Base-by-base conservation (phyloP, 306 rosid genomes). In the Prunus fruticosa region DNA sequence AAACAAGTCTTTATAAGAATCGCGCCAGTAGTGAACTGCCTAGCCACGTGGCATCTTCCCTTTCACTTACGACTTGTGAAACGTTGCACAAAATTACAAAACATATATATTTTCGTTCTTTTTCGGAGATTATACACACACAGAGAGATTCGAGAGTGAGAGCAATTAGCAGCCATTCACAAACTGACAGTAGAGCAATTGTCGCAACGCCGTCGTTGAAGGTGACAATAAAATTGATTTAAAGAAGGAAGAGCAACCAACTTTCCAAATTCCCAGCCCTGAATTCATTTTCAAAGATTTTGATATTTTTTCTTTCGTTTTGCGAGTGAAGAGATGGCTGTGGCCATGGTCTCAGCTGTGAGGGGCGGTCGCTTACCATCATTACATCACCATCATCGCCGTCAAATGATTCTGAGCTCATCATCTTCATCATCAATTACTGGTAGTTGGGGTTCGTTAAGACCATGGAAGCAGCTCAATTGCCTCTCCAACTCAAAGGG, bases 291-390 rank as follows among this genome's bases (percentile, higher is more conserved):
- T n/a, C 22, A 25, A 61, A 72, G 38, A 41, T 58, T 41, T 47
- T 9, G 0, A 16, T 46, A 8, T 5, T 32, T 10, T 43, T 47
- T 23, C 9, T 14, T 61, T 34, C 1, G 22, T 5, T 3, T 3
- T 54, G 28, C 0, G 14, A 28, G 22, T 22, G 32, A 70, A 19
- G 69, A 34, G 61, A 89, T 87, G 98, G 90, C 93, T 69, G 83
- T 87, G 70, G 89, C 93, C 63, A 82, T 87, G 72, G 91, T 90
- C 25, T 86, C 93, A 1, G 98, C 88, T 16, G 68, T 92, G 78
- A 89, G 87, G 85, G 89, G 85, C 61, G 78, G 84, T 64, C 78
- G 84, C 69, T 78, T 83, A 68, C 90, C 97, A 3, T 30, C 87
- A 18, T n/a, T 84, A 62, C 71, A 75, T 53, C 91, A 74, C 66